Evolutionary conservation across 2,329 filamentous ascomycete genomes (phyloP), one percentile per base, ranked within the genome.

Genomic region (Aspergillus texensis): DNA sequence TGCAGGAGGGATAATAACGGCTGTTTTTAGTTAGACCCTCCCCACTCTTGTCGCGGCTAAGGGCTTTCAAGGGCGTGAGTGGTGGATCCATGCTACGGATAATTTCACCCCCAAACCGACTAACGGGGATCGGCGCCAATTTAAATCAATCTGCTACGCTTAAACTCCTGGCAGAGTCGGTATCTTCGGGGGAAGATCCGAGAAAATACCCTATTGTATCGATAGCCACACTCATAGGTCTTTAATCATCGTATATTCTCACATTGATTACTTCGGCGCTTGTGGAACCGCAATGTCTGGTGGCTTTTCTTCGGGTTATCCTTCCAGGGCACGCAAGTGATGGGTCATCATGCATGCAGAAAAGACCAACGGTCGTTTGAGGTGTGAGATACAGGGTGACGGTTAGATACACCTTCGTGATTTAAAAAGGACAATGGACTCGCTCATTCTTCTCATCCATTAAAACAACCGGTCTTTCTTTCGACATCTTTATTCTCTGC

Each of bases 91-190:
- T 39, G 52, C 32, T n/a, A 6, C 52, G 21, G 52, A 26, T 39
- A 55, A 55, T 55, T 55, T 55, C 52, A 55, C 10, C 52, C 16
- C 52, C 52, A 55, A 55, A 39, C 52, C n/a, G 2, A 30, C 52
- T 36, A 55, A 55, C 21, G 32, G 52, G 16, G 52, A 54, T 54
- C 52, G 52, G 52, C 52, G 52, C 12, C 52, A 34, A 54, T 54
- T 54, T 54, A 34, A 54, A 54, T 54, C 52, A 55, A 55, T 55
- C 30, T 55, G 52, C 52, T 55, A 55, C 52, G n/a, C 8, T 39
- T 34, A 54, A 19, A 36, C 52, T 36, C 52, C 30, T 54, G 52
- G 30, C 19, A 21, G 32, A 28, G n/a, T 55, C 21, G n/a, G 52
- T 10, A 55, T 14, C n/a, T 12, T 55, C 6, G 8, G 32, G 3